Base-by-base conservation (phyloP, 345 rosid genomes). In the Kernera saxatilis region DNA sequence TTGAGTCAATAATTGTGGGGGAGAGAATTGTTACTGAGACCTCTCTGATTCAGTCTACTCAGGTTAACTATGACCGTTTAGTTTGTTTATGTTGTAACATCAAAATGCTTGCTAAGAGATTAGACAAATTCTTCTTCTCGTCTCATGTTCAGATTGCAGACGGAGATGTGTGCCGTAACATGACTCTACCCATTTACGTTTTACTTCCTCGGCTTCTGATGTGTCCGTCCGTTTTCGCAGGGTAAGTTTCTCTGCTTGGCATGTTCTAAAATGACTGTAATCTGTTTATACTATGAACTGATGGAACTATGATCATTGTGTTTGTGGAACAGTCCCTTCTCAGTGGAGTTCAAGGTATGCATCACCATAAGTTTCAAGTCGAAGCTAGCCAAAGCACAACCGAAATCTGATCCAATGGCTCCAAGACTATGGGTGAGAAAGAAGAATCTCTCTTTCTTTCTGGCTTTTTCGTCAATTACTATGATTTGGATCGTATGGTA, bases 391-490 rank as follows among this genome's bases (percentile, higher is more conserved):
- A 86, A 83, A 78, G 80, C 80, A 79, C 86, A 89, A 45, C 57
- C 81, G 6, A 93, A 85, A 73, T 79, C 91, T 22, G 96, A 91
- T 78, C 96, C 98, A 36, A 85, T 82, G 63, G 82, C 87, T 72
- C 98, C 98, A 36, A 83, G 98, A 79, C 79, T 93, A 4, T 93
- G 98, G 98, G 97, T 93, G 75, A 77, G 84, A 37, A 48, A 52
- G 4, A 60, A 36, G 2, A 51, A 72, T 61, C 18, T 6, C 52
- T 44, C 49, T 8, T 27, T 45, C 23, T 52, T 1, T 19, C 12
- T 37, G 26, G 7, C 22, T 11, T 27, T 51, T 37, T 35, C 60
- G 27, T 33, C 29, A 13, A 12, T 9, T 44, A 55, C 6, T 29
- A 6, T 33, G 57, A 61, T 52, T 51, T 25, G 26, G 29, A 44